Conservation (phyloP, 78 protist genomes). For the Parvularia atlantis region DNA sequence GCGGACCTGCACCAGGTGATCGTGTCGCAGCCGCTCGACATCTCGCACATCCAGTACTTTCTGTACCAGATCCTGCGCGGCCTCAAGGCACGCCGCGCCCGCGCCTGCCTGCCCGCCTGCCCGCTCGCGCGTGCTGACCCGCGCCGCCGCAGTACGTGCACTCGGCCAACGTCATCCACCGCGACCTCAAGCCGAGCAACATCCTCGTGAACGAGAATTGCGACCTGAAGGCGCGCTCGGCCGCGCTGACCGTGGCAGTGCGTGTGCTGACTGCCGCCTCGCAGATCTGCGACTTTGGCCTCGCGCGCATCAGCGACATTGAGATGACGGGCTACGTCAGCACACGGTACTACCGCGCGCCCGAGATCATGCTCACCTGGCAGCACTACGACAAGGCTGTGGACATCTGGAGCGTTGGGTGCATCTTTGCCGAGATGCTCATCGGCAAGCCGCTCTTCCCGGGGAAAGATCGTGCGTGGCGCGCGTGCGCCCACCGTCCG, state of each 20-base stretch:
- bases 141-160: no score
- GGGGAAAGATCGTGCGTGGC: no score
- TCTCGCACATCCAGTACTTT: constrained; percentile 92
- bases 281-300: constrained; percentile 47
- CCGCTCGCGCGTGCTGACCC: no score
- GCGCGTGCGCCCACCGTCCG: constrained; percentile 37
- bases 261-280: no score
- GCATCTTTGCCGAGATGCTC: constrained; percentile 70
- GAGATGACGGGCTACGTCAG: constrained; percentile 82
- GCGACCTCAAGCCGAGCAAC: constrained; percentile 85
- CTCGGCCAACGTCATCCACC: constrained; percentile 84
- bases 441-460: constrained; percentile 49
- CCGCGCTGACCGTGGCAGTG: neutral
- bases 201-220: constrained; percentile 89
- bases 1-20: constrained; percentile 90
- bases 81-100: no score
- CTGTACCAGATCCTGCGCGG: constrained; percentile 87
- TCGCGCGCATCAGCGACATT: constrained; percentile 46
- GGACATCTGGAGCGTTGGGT: constrained; percentile 74
- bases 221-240: constrained; percentile 50
- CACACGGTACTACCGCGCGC: constrained; percentile 92
- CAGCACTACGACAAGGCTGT: constrained; percentile 54
- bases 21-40: constrained; percentile 73
- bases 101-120: no score
- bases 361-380: constrained; percentile 78